phyloP scores from a whole-genome alignment of 2,329 filamentous ascomycete species.

The Penicillium frequentans region DNA sequence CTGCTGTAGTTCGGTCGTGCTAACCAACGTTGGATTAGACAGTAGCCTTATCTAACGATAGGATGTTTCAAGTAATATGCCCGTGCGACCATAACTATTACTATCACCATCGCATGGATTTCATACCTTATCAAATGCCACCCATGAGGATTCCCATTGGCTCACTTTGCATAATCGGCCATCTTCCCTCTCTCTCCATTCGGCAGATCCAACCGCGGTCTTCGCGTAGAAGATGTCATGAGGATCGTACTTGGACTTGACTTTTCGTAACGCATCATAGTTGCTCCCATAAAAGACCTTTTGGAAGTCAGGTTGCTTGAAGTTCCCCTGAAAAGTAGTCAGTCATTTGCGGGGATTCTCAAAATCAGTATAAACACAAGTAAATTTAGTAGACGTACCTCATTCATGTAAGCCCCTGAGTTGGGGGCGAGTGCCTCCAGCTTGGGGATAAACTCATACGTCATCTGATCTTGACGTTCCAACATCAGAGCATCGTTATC shows the following conservation, averaged over 20 bases:
- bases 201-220: slow-evolving; percentile 9
- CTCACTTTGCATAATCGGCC: neutral
- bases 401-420: slow-evolving; percentile 27
- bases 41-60: too few relatives aligned
- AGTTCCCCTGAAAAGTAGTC: slow-evolving; percentile 17
- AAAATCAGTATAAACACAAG: neutral
- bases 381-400: slow-evolving; percentile 10
- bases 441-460: slow-evolving; percentile 37
- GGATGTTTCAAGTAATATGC: too few relatives aligned
- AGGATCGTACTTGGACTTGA: slow-evolving; percentile 43
- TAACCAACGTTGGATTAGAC: too few relatives aligned
- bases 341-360: neutral
- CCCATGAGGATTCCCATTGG: neutral
- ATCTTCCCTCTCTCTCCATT: slow-evolving; percentile 3
- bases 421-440: slow-evolving; percentile 39
- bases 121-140: neutral
- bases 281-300: slow-evolving; percentile 40
- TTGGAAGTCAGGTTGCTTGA: slow-evolving; percentile 37
- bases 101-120: neutral
- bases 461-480: slow-evolving; percentile 39
- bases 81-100: neutral
- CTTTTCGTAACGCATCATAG: slow-evolving; percentile 30
- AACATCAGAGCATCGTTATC: slow-evolving; percentile 30
- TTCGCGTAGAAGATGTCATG: slow-evolving; percentile 33
- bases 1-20: too few relatives aligned